Evolutionary conservation across 352 stramenopile species (phyloP).

Genomic region (Globisporangium splendens): DNA sequence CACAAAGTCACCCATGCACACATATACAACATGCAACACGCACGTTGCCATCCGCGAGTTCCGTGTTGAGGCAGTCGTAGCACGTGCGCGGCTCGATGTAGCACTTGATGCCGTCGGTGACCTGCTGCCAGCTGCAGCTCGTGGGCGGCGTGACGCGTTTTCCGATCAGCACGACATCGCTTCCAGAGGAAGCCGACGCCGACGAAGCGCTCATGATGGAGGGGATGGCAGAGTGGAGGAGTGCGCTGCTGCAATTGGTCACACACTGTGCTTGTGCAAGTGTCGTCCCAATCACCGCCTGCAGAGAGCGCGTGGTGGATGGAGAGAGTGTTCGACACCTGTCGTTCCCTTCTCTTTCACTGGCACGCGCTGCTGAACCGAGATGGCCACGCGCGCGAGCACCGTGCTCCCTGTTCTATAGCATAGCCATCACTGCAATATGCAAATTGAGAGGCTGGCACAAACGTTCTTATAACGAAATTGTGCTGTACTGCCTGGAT

Average conservation of each 20-base stretch:
- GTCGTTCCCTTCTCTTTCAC: too few species aligned
- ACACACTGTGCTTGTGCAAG: neutral
- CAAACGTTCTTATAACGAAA: too few species aligned
- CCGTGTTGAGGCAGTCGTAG: conserved; percentile 55
- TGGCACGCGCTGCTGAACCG: too few species aligned
- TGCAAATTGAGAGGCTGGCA: too few species aligned
- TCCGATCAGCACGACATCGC: neutral
- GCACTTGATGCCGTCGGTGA: conserved; percentile 27
- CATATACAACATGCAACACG: neutral
- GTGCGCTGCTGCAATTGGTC: neutral
- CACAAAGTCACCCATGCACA: too few species aligned
- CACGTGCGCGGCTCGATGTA: conserved; percentile 45
- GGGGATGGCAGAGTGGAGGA: neutral
- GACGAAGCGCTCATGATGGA: neutral
- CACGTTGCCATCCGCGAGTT: conserved; percentile 31
- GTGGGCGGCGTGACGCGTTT: conserved; percentile 11
- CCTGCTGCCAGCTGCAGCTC: conserved; percentile 44
- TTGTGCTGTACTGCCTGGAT: too few species aligned
- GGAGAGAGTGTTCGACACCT: too few species aligned
- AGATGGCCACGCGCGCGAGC: too few species aligned
- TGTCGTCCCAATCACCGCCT: too few species aligned
- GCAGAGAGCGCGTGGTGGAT: neutral
- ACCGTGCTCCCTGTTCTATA: too few species aligned
- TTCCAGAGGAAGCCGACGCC: neutral
- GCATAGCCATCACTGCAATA: too few species aligned